A percentile compares a stretch with the other conserved stretches of the same genome.
Evolutionary conservation across 768 basidiomycete genomes (phyloP).

Genomic region (Strobilomyces echinocephalus): DNA sequence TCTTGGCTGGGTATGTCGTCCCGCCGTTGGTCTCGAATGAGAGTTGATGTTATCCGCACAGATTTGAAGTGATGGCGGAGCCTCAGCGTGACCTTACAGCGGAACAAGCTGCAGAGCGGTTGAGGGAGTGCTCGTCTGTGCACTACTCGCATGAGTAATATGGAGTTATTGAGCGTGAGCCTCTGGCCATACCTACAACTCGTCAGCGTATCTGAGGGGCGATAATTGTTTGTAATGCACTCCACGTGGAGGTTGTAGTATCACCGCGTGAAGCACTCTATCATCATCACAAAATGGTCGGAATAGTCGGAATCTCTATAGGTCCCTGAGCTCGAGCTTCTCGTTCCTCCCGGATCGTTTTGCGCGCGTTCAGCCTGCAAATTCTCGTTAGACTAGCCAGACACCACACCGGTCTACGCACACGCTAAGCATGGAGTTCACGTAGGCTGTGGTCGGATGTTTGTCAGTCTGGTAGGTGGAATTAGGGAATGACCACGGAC

Average conservation of each 20-base stretch:
- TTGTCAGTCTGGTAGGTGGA: background rate
- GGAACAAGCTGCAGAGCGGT: conserved; percentile 73
- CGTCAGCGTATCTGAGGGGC: no score
- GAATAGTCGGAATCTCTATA: conserved; percentile 18
- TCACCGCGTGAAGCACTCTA: no score
- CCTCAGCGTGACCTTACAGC: conserved; percentile 86
- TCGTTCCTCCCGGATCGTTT: conserved; percentile 15
- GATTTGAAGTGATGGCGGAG: conserved; percentile 89
- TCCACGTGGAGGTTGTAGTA: no score
- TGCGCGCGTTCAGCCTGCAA: conserved; percentile 15
- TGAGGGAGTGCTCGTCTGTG: conserved; percentile 50
- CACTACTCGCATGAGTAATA: conserved; percentile 45
- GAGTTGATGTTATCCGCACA: conserved; percentile 26
- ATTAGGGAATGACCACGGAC: background rate
- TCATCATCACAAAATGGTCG: conserved; percentile 8
- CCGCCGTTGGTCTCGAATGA: background rate
- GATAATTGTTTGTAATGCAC: no score
- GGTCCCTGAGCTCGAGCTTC: background rate
- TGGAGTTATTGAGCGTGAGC: background rate
- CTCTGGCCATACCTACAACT: no score
- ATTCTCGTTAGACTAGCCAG: background rate
- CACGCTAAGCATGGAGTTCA: conserved; percentile 25
- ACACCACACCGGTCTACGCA: conserved; percentile 1
- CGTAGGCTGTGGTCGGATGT: conserved; percentile 9
- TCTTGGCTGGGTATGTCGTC: conserved; percentile 73